phyloP scores from a whole-genome alignment of 2,329 filamentous ascomycete genomes.

The Dothideomycetes sp. region DNA sequence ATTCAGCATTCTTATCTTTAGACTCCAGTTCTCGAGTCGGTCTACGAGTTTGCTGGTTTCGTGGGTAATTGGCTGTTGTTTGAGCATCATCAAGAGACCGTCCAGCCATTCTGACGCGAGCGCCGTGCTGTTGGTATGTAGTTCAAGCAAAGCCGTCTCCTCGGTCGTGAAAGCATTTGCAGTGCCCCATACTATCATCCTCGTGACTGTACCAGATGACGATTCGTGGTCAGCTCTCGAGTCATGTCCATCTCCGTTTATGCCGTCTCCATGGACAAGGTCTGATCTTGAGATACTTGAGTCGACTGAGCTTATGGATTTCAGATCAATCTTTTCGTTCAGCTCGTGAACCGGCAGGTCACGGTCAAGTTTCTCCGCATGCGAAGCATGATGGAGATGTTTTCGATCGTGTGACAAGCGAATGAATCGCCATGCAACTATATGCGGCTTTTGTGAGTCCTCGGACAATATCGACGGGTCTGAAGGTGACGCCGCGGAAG shows the following conservation, averaged over 20 bases:
- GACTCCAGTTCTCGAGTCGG: constrained; percentile 77
- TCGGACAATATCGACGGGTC: constrained; percentile 26
- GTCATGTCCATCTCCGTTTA: not conserved
- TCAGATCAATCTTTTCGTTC: constrained; percentile 75
- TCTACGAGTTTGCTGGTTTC: constrained; percentile 87
- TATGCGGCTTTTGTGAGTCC: constrained; percentile 32
- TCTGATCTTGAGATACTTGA: constrained; percentile 49
- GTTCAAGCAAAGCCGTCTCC: constrained; percentile 69
- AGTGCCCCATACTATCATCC: constrained; percentile 9
- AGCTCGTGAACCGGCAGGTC: constrained; percentile 66
- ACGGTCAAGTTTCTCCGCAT: constrained; percentile 50
- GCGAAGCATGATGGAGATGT: constrained; percentile 84
- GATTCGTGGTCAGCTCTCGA: not conserved
- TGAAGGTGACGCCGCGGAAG: constrained; percentile 35
- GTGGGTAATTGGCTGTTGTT: constrained; percentile 92
- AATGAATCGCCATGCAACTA: constrained; percentile 67
- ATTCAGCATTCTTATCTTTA: constrained; percentile 88
- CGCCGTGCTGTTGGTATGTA: constrained; percentile 71
- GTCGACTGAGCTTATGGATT: constrained; percentile 81
- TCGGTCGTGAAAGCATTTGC: constrained; percentile 2
- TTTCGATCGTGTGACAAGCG: constrained; percentile 84
- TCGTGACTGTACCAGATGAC: constrained; percentile 10
- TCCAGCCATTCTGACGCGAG: constrained; percentile 95
- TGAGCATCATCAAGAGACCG: constrained; percentile 85
- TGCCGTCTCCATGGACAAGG: not conserved